Evolutionary conservation across 2,329 filamentous ascomycete genomes (phyloP).

Genomic region (Beauveria sp.): DNA sequence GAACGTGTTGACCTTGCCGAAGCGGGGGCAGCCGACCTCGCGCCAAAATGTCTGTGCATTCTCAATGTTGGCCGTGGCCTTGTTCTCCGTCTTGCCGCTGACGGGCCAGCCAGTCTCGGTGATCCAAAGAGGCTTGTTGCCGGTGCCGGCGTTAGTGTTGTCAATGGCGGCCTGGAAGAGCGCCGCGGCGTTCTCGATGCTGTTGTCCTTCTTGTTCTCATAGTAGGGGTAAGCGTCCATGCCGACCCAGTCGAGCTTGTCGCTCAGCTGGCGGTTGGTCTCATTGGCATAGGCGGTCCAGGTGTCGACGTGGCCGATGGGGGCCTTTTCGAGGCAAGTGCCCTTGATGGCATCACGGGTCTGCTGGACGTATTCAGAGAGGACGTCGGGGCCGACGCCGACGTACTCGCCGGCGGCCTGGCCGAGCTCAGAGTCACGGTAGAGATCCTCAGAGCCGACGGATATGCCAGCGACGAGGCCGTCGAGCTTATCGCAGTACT

Average conservation of each 20-base stretch:
- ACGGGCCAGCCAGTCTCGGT: conserved; percentile 88
- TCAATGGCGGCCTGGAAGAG: conserved; percentile 63
- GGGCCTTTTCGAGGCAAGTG: conserved; percentile 48
- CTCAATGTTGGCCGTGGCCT: conserved; percentile 52
- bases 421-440: conserved; percentile 67
- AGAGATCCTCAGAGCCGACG: conserved; percentile 79
- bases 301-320: conserved; percentile 81
- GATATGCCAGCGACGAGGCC: conserved; percentile 72
- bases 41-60: conserved; percentile 80
- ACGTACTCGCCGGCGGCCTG: conserved; percentile 52
- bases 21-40: conserved; percentile 64
- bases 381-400: conserved; percentile 53
- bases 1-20: conserved; percentile 59
- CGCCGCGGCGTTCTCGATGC: conserved; percentile 52
- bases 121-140: conserved; percentile 70
- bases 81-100: conserved; percentile 53
- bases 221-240: conserved; percentile 84
- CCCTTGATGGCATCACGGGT: conserved; percentile 56
- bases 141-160: conserved; percentile 48
- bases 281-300: conserved; percentile 74
- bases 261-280: conserved; percentile 62
- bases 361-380: conserved; percentile 64
- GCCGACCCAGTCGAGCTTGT: conserved; percentile 69
- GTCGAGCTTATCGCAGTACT: conserved; percentile 60
- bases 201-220: conserved; percentile 60